Evolutionary conservation across 345 rosid species (phyloP).

Genomic region (Orychophragmus violaceus): DNA sequence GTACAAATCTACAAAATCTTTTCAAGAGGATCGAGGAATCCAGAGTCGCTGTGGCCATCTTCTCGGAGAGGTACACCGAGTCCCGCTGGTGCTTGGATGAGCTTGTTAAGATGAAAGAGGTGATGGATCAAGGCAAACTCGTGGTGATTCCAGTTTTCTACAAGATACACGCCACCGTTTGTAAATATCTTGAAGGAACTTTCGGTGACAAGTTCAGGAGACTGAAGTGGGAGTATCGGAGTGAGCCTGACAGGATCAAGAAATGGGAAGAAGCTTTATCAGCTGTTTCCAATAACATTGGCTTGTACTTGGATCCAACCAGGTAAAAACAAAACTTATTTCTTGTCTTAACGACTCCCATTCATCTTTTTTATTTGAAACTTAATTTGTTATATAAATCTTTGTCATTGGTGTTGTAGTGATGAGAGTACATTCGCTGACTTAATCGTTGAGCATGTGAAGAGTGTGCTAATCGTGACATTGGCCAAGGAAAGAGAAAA

Average conservation of each 20-base stretch:
- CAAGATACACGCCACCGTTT: not conserved
- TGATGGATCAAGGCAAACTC: not conserved
- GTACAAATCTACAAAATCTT: conserved; percentile 9
- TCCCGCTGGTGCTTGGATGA: conserved; percentile 21
- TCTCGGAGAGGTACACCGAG: conserved; percentile 7
- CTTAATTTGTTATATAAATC: not conserved
- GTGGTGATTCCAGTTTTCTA: conserved; percentile 7
- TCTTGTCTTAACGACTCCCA: too few species aligned
- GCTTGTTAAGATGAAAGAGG: conserved; percentile 6
- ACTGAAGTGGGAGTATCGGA: not conserved
- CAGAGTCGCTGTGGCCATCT: conserved; percentile 2
- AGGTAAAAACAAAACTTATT: not conserved
- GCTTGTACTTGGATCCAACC: not conserved
- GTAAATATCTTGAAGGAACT: conserved; percentile 7
- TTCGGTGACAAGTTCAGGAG: conserved; percentile 12
- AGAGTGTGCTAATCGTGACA: not conserved
- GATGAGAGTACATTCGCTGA: not conserved
- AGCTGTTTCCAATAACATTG: not conserved
- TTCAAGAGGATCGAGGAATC: conserved; percentile 16
- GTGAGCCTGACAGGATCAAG: conserved; percentile 8
- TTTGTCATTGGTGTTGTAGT: not conserved
- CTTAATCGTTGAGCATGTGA: not conserved
- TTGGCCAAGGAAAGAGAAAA: not conserved
- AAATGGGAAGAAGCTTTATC: conserved; percentile 21
- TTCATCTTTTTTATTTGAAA: too few species aligned